A percentile compares a stretch with the other conserved stretches of the same genome.
phyloP scores from a whole-genome alignment of 768 basidiomycete genomes.

The Agaricus blazei region DNA sequence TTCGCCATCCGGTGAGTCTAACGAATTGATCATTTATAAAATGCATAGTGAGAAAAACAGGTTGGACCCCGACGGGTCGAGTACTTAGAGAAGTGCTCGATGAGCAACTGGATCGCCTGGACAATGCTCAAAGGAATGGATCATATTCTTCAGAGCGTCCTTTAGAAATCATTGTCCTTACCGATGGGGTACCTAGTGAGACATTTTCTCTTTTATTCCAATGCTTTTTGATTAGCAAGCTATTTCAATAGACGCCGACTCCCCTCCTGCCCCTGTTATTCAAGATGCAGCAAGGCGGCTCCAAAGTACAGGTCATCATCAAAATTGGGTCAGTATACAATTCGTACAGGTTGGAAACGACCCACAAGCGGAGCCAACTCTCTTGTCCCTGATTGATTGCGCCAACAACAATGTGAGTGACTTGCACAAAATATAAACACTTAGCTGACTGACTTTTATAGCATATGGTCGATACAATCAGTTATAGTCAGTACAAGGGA shows the following conservation, averaged over 20 bases:
- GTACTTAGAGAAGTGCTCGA: slow-evolving; percentile 14
- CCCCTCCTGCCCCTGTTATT: slow-evolving; percentile 13
- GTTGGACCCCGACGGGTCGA: slow-evolving; percentile 24
- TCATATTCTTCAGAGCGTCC: slow-evolving; percentile 21
- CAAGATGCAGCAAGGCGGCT: slow-evolving; percentile 18
- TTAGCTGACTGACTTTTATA: slow-evolving; percentile 7
- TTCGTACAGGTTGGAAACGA: slow-evolving; percentile 30
- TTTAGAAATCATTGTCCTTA: slow-evolving; percentile 28
- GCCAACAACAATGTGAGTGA: slow-evolving; percentile 20
- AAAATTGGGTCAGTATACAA: slow-evolving; percentile 27
- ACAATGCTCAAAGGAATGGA: slow-evolving; percentile 11
- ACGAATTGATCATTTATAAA: background rate
- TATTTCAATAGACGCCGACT: background rate
- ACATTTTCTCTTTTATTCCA: background rate
- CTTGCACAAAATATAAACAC: too few species aligned
- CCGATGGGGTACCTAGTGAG: slow-evolving; percentile 26
- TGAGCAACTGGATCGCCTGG: slow-evolving; percentile 18
- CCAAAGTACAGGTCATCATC: slow-evolving; percentile 22
- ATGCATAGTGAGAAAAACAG: slow-evolving; percentile 9
- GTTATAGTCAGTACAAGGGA: slow-evolving; percentile 9
- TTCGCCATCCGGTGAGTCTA: slow-evolving; percentile 12
- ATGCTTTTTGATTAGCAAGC: background rate
- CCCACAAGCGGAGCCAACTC: slow-evolving; percentile 13
- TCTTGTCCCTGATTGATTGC: slow-evolving; percentile 21
- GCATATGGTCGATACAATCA: slow-evolving; percentile 28